Evolutionary conservation across 2,329 filamentous ascomycete genomes (phyloP), one percentile per base, ranked within the genome.

Genomic region (Gnomoniopsis smithogilvyi): DNA sequence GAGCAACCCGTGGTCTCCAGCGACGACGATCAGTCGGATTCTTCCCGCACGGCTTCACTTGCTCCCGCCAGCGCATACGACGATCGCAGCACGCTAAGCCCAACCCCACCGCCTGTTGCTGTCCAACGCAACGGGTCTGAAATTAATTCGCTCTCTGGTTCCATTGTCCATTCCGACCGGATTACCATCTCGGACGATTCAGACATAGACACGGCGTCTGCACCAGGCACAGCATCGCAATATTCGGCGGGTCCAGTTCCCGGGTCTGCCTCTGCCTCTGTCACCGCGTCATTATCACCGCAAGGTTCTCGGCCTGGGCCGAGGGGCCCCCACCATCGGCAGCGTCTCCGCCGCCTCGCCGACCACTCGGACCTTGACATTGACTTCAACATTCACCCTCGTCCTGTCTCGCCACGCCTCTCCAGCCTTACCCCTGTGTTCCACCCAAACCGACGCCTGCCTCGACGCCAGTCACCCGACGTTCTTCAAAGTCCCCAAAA

Each of bases 391-490:
- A 46, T 52, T 26, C 24, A 58, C 15, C 21, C 26, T 30, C 2
- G 41, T 54, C 51, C 24, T 24, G 38, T 15, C 49, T 53, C 48
- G 52, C 56, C 56, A 53, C 56, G 56, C 36, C 56, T 52, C 54
- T 41, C 56, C 38, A 62, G 60, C 38, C 52, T 53, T 22, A 62
- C 60, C 12, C 56, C 60, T 19, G 53, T 55, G 22, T 56, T 60
- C 21, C 57, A 56, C 53, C 60, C 53, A 2, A 57, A 60, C 36
- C 53, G 57, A 14, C 56, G 50, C 15, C 53, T 60, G 36, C 60
- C 60, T 47, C 48, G 34, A 6, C 14, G 30, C 41, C 26, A 45
- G 38, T n/a, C 51, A 30, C 22, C 51, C 26, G 43, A 47, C 10
- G 22, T 49, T 21, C 38, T 24, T 11, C 41, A 17, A 50, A 30